Evolutionary conservation across 192 early-diverging fungal species (phyloP), one percentile per base, ranked within the genome.

Genomic region (Dispira simplex): DNA sequence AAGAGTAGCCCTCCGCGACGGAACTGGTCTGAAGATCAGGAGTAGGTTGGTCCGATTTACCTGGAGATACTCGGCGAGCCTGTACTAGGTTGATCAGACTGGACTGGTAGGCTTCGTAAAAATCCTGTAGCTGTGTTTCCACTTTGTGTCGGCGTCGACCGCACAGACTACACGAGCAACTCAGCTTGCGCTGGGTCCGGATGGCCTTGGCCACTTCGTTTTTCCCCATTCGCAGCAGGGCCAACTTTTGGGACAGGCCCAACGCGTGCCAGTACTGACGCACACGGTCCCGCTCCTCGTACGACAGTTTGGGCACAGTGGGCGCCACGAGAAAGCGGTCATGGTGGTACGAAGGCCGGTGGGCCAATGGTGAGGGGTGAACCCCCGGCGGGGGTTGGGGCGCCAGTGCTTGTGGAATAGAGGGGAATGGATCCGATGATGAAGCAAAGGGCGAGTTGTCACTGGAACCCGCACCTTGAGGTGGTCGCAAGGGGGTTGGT

Each of bases 121-220:
- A 26, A 11, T 53, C 21, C 12, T 20, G 51, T 53, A 53, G 18
- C 21, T 53, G 21, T 9, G 21, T 20, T n/a, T 53, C 51, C 21
- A 53, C 26, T 53, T 53, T 26, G 9, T 20, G 10, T 26, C 51
- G 51, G 21, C 51, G 51, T 18, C 51, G 51, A 20, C 21, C 51
- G 51, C 51, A 53, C 9, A 53, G 51, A 53, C 51, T 53, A 26
- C 51, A 53, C 3, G 20, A 11, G 51, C 51, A 53, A n/a, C 51
- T 53, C 21, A 26, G 9, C 18, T 53, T 53, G 20, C 26, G 20
- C 51, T 53, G 51, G 20, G 20, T 20, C 51, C 26, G 20, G 51
- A 53, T 20, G 8, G 51, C 51, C 26, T 53, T 53, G 51, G 26
- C 51, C 51, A 53, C 51, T 18, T 53, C 51, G 3, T 20, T 26